phyloP scores from a whole-genome alignment of 208 protist species.

The Zelonia costaricensis region DNA sequence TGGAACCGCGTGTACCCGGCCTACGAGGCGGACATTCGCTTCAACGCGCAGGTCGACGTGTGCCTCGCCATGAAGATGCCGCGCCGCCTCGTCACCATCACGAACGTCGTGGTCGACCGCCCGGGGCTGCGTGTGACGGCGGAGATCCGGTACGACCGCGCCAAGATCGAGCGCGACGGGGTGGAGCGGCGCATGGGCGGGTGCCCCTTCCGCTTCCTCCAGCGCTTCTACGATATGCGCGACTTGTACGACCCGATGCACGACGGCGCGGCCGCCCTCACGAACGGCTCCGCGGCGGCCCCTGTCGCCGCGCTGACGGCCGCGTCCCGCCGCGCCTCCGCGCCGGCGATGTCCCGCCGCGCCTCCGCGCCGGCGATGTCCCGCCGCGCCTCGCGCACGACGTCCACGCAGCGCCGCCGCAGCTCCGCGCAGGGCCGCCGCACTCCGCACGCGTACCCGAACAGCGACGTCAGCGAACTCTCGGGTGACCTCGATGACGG shows the following conservation, averaged over 20 bases:
- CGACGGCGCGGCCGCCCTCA: conserved; percentile 19
- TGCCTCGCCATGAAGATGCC: conserved; percentile 73
- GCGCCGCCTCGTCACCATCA: conserved; percentile 67
- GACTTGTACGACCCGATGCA: conserved; percentile 44
- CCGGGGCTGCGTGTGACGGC: conserved; percentile 78
- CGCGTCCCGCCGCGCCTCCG: not conserved
- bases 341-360: not conserved
- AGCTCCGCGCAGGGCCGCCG: not conserved
- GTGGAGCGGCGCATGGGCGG: conserved; percentile 67
- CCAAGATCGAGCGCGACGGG: conserved; percentile 45
- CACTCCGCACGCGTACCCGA: too few relatives aligned
- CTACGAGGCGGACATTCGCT: conserved; percentile 62
- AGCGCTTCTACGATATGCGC: conserved; percentile 77
- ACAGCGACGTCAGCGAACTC: conserved; percentile 24
- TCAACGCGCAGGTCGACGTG: conserved; percentile 78
- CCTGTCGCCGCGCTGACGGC: not conserved
- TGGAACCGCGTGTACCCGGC: conserved; percentile 66
- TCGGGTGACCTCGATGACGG: conserved; percentile 12
- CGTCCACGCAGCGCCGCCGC: conserved; percentile 13
- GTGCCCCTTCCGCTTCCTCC: conserved; percentile 73
- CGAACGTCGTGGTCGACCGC: conserved; percentile 54
- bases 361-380: not conserved
- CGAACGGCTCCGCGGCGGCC: not conserved
- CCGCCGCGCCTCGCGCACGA: conserved; percentile 7
- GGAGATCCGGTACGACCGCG: conserved; percentile 63